Evolutionary conservation across 2,329 filamentous ascomycete genomes (phyloP), one percentile per base, ranked within the genome.

Genomic region (Ophiostoma novo-ulmi): DNA sequence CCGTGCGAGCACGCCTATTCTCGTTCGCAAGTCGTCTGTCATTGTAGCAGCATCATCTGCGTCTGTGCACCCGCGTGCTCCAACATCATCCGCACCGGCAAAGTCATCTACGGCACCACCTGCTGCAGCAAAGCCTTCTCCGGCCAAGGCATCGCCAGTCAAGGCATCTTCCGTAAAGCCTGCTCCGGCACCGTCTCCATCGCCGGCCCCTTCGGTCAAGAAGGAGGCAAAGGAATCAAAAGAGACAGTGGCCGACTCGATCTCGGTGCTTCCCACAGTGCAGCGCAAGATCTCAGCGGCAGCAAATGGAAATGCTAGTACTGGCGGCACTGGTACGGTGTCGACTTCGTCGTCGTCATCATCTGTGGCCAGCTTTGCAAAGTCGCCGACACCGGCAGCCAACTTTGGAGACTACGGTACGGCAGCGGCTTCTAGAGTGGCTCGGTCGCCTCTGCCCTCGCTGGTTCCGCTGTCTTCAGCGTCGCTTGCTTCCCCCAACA

Each of bases 1-100:
- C 63, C 35, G 68, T 5, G 31, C 68, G 1, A n/a, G 36, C 11
- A 67, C 72, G 31, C 73, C 72, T 1, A 71, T 73, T 14, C 8
- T 72, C 20, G 69, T 73, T 8, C 71, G 70, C 26, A 74, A 76
- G 69, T 75, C 77, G 48, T 77, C 77, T 72, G 17, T 22, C 66
- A 31, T 14, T n/a, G 63, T 8, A 14, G 63, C 35, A 20, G 31
- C 26, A 20, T 14, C 55, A 3, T 36, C 61, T 64, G 61, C 31
- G 22, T 39, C 63, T 13, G 63, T 39, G 20, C 63, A 20, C 17
- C 8, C 36, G 36, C 36, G 20, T 10, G 35, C 36, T 26, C 36
- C 36, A 36, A 65, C 10, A 10, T 36, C 44, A 41, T 20, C 64
- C 10, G 38, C 38, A 0, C 48, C 31, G 0, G 48, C 58, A 1